A percentile compares a stretch with the other conserved stretches of the same genome.
Conservation (phyloP, 1,284 basidiomycete species). For the Trametes polyzona region DNA sequence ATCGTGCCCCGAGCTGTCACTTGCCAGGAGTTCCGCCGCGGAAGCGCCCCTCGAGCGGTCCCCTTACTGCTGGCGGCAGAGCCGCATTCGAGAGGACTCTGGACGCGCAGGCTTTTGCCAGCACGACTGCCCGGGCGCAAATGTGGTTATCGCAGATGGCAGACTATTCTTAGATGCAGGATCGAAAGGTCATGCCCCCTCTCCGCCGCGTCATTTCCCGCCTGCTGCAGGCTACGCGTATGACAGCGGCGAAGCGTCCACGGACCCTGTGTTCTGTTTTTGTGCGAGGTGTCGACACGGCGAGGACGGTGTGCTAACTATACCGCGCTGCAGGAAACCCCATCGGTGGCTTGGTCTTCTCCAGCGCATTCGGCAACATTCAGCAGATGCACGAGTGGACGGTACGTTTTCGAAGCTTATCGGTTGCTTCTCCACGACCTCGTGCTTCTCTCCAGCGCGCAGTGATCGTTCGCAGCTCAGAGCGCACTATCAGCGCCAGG, state of each 20-base stretch:
- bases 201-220: background rate
- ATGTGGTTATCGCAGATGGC: background rate
- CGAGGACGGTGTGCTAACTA: slow-evolving; percentile 34
- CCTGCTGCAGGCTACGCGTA: background rate
- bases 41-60: no score
- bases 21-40: background rate
- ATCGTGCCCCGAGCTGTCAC: no score
- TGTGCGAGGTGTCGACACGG: background rate
- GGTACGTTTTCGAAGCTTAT: slow-evolving; percentile 36
- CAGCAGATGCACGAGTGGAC: slow-evolving; percentile 71
- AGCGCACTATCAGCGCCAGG: no score
- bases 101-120: slow-evolving; percentile 2
- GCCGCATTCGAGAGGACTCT: background rate
- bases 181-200: background rate
- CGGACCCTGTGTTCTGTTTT: background rate
- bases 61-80: background rate
- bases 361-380: slow-evolving; percentile 65
- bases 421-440: background rate
- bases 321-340: slow-evolving; percentile 52
- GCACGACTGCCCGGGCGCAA: background rate
- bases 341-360: slow-evolving; percentile 74
- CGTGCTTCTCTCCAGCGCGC: background rate
- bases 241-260: background rate
- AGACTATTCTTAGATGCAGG: slow-evolving; percentile 2
- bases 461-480: slow-evolving; percentile 5